Conservation (phyloP, 805 yeast species). For the Schizosaccharomyces lindneri region DNA sequence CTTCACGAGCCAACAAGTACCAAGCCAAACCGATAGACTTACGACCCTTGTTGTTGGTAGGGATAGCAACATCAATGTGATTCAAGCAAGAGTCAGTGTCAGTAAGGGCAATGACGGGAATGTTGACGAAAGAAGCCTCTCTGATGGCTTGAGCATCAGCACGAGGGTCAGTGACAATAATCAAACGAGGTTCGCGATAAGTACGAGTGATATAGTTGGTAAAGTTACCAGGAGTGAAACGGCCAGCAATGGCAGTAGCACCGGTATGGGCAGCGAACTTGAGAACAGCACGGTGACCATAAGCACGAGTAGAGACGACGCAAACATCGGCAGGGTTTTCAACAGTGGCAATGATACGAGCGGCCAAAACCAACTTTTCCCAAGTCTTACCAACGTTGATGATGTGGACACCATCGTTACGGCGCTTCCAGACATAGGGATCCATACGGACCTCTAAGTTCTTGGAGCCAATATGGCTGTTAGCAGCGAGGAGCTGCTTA, state of each 20-base stretch:
- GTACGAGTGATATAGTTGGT: conserved; percentile 99
- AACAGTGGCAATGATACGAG: conserved; percentile 97
- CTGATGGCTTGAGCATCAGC: conserved; percentile 99
- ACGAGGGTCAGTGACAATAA: conserved; percentile 98
- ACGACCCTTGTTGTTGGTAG: conserved; percentile 99
- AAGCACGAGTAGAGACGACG: conserved; percentile 96
- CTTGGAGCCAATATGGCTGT: conserved; percentile 98
- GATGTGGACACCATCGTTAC: conserved; percentile 98
- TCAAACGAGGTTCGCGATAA: conserved; percentile 99
- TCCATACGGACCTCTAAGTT: conserved; percentile 95
- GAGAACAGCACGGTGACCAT: conserved; percentile 99
- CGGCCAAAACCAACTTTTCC: conserved; percentile 96
- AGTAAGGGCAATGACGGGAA: conserved; percentile 96
- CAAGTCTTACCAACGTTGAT: conserved; percentile 95
- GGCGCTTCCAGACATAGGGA: conserved; percentile 89
- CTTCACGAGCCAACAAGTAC: conserved; percentile 99
- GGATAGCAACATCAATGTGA: conserved; percentile 97
- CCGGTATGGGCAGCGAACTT: conserved; percentile 99
- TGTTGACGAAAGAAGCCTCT: conserved; percentile 98
- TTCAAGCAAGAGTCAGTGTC: conserved; percentile 98
- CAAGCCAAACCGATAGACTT: conserved; percentile 98
- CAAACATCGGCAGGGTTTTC: conserved; percentile 97
- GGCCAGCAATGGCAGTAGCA: conserved; percentile 99
- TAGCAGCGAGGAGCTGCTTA: conserved; percentile 97
- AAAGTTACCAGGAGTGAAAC: conserved; percentile 99